A percentile compares a stretch with the other conserved stretches of the same genome.
These are phyloP conservation scores for Crepidotus variabilis DNA, from an alignment of 768 basidiomycete genomes.

Conservation along the genomic window DNA sequence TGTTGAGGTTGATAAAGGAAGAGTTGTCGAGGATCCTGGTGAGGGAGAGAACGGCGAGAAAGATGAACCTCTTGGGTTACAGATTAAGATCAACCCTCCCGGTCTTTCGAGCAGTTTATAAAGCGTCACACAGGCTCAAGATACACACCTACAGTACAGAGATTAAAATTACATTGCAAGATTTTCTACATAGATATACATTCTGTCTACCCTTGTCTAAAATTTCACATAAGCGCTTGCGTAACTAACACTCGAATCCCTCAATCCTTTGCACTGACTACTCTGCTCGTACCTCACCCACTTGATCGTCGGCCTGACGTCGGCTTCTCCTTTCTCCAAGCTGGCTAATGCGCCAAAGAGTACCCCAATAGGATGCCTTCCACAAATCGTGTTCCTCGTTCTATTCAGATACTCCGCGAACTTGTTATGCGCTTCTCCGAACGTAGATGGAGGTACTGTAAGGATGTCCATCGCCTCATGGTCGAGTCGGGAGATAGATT, in stretches of 20 bases:
- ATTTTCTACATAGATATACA: not conserved
- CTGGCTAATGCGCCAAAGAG: slow-evolving; percentile 71
- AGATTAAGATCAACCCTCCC: not conserved
- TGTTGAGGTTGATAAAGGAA: slow-evolving; percentile 54
- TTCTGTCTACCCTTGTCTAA: slow-evolving; percentile 18
- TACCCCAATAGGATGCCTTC: slow-evolving; percentile 93
- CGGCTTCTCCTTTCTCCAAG: slow-evolving; percentile 39
- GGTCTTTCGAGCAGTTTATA: not conserved
- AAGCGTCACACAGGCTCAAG: not conserved
- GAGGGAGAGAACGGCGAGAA: slow-evolving; percentile 57
- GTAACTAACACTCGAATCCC: slow-evolving; percentile 93
- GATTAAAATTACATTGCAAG: not conserved
- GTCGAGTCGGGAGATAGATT: slow-evolving; percentile 82
- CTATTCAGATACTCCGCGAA: slow-evolving; percentile 66
- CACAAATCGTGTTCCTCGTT: slow-evolving; percentile 96
- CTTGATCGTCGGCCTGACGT: slow-evolving; percentile 40
- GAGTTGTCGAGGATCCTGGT: slow-evolving; percentile 70
- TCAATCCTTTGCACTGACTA: slow-evolving; percentile 59
- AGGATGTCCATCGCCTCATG: slow-evolving; percentile 81
- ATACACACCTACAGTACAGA: not conserved
- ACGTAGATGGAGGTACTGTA: slow-evolving; percentile 50
- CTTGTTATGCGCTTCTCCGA: slow-evolving; percentile 48
- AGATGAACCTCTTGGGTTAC: slow-evolving; percentile 37
- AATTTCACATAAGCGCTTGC: slow-evolving; percentile 83
- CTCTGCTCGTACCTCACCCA: slow-evolving; percentile 97